Conservation (phyloP, 2,329 filamentous ascomycete genomes). For the Nothophoma quercina region DNA sequence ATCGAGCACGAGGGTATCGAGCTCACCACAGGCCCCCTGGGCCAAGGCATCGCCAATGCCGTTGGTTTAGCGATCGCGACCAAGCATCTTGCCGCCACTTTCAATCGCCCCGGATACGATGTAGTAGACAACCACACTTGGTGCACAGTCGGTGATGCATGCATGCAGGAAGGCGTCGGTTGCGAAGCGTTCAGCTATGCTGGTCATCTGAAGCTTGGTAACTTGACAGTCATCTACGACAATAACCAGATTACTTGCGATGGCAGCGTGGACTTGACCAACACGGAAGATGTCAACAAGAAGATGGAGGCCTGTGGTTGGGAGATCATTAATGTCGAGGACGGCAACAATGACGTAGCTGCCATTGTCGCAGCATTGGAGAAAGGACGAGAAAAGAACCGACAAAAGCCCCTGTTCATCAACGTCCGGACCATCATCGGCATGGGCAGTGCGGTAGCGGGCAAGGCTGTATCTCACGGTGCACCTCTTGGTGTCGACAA, state of each 20-base stretch:
- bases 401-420: slow-evolving; percentile 62
- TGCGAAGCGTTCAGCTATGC: slow-evolving; percentile 64
- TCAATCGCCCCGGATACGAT: slow-evolving; percentile 58
- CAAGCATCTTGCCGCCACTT: slow-evolving; percentile 62
- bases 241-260: slow-evolving; percentile 68
- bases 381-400: slow-evolving; percentile 52
- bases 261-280: slow-evolving; percentile 60
- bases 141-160: slow-evolving; percentile 65
- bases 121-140: slow-evolving; percentile 61
- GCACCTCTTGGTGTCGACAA: slow-evolving; percentile 63
- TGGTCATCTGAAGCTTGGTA: slow-evolving; percentile 62
- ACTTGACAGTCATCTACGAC: slow-evolving; percentile 65
- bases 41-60: slow-evolving; percentile 66
- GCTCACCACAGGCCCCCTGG: slow-evolving; percentile 66
- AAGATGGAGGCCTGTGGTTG: slow-evolving; percentile 66
- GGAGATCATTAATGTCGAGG: slow-evolving; percentile 61
- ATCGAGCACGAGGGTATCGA: slow-evolving; percentile 66
- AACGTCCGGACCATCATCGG: slow-evolving; percentile 64
- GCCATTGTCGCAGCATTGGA: slow-evolving; percentile 57
- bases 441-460: slow-evolving; percentile 54
- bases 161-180: slow-evolving; percentile 64
- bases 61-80: slow-evolving; percentile 65
- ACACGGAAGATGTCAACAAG: slow-evolving; percentile 63
- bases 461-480: slow-evolving; percentile 63
- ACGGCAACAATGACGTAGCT: slow-evolving; percentile 61